Evolutionary conservation across 192 early-diverging fungal species (phyloP).

Genomic region (Backusella westeae): DNA sequence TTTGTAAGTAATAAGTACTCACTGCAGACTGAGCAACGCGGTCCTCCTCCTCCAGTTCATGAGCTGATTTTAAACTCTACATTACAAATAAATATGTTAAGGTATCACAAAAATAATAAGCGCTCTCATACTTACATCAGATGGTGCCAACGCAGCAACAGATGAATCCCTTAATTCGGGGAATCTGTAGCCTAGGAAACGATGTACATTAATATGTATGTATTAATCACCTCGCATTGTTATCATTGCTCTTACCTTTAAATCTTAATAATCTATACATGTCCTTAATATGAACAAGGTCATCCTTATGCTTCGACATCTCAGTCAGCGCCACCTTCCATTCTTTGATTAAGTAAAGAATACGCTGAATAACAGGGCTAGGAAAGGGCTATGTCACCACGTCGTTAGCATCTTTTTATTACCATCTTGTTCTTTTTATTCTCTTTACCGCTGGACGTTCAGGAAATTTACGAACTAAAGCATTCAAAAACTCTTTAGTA

Average conservation of each 20-base stretch:
- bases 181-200: constrained; percentile 64
- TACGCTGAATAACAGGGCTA: constrained; percentile 75
- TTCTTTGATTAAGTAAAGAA: constrained; percentile 90
- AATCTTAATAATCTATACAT: constrained; percentile 89
- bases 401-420: not conserved
- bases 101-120: not conserved
- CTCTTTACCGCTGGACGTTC: constrained; percentile 62
- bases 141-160: constrained; percentile 55
- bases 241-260: constrained; percentile 60
- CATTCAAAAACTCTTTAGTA: constrained; percentile 96
- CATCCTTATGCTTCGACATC: constrained; percentile 87
- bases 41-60: constrained; percentile 94
- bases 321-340: constrained; percentile 92
- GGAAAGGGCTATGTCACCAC: constrained; percentile 17
- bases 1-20: constrained; percentile 19
- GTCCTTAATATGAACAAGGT: constrained; percentile 91
- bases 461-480: constrained; percentile 91
- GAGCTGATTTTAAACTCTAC: constrained; percentile 81
- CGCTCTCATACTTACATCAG: constrained; percentile 30
- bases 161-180: constrained; percentile 61
- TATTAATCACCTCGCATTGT: not conserved
- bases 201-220: not conserved
- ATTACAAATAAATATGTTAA: constrained; percentile 7
- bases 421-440: constrained; percentile 28
- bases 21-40: constrained; percentile 76